Evolutionary conservation across 1,139 yeast genomes (phyloP).

Genomic region (Kodamaea sp.): DNA sequence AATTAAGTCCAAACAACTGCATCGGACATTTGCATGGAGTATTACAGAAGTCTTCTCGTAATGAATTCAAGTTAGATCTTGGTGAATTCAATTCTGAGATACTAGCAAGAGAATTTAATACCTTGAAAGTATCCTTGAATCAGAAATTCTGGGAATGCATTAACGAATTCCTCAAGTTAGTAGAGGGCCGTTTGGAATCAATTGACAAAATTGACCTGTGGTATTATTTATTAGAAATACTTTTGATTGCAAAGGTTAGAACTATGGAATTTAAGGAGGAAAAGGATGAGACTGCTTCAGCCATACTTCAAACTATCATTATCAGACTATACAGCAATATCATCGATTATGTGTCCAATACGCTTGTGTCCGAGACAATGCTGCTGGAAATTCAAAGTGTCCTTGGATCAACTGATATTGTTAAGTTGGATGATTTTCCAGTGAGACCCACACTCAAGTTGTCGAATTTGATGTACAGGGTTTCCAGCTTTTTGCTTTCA

Average conservation of each 20-base stretch:
- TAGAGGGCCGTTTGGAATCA: constrained; percentile 3
- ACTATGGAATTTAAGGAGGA: constrained; percentile 1
- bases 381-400: constrained; percentile 1
- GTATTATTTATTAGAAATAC: constrained; percentile 9
- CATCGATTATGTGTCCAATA: constrained; percentile 3
- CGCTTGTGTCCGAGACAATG: background rate
- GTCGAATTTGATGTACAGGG: constrained; percentile 22
- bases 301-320: constrained; percentile 2
- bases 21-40: constrained; percentile 13
- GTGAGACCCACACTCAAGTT: constrained; percentile 28
- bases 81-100: constrained; percentile 15
- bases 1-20: constrained; percentile 13
- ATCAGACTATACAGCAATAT: constrained; percentile 7
- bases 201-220: constrained; percentile 2
- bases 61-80: constrained; percentile 5
- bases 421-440: constrained; percentile 14
- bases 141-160: constrained; percentile 16
- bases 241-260: constrained; percentile 9
- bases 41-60: constrained; percentile 1
- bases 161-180: background rate
- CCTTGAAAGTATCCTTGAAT: constrained; percentile 12
- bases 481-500: constrained; percentile 20
- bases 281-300: background rate
- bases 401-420: background rate
- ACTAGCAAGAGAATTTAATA: constrained; percentile 13